Conservation (phyloP, 2,329 filamentous ascomycete species). For the Aspergillus clavatus region DNA sequence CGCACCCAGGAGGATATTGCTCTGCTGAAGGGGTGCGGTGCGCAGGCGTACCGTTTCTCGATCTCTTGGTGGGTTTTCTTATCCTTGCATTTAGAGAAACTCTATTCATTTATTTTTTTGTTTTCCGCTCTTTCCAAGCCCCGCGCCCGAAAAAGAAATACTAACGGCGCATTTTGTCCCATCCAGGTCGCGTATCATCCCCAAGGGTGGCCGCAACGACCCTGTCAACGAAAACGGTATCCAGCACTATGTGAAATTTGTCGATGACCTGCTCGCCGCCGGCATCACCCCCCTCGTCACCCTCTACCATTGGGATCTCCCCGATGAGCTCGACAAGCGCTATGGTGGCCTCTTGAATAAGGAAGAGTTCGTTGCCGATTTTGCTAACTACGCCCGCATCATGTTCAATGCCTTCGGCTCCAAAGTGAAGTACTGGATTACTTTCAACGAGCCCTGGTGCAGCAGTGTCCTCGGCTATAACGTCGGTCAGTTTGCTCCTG, state of each 20-base stretch:
- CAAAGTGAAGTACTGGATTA: slow-evolving; percentile 83
- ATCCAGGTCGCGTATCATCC: slow-evolving; percentile 66
- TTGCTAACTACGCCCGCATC: slow-evolving; percentile 69
- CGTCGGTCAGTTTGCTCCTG: slow-evolving; percentile 72
- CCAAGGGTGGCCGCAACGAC: slow-evolving; percentile 76
- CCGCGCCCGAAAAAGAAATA: too few species aligned
- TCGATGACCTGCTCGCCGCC: slow-evolving; percentile 70
- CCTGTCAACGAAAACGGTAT: slow-evolving; percentile 74
- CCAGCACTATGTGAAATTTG: slow-evolving; percentile 71
- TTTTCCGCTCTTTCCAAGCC: too few species aligned
- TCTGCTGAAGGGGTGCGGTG: slow-evolving; percentile 68
- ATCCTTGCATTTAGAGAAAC: too few species aligned
- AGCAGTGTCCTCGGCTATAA: slow-evolving; percentile 75
- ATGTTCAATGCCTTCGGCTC: slow-evolving; percentile 68
- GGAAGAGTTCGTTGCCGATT: slow-evolving; percentile 77
- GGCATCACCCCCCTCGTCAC: slow-evolving; percentile 79
- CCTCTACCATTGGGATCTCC: slow-evolving; percentile 84
- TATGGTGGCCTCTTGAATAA: slow-evolving; percentile 79
- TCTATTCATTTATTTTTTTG: too few species aligned
- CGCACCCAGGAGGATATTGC: slow-evolving; percentile 70
- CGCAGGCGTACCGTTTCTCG: slow-evolving; percentile 76
- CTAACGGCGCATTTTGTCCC: neutral
- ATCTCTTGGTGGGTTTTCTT: slow-evolving; percentile 56
- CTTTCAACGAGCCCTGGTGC: slow-evolving; percentile 88
- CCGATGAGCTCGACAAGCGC: slow-evolving; percentile 69